Evolutionary conservation across 768 basidiomycete species (phyloP).

Genomic region (Guyanaporus albipodus): DNA sequence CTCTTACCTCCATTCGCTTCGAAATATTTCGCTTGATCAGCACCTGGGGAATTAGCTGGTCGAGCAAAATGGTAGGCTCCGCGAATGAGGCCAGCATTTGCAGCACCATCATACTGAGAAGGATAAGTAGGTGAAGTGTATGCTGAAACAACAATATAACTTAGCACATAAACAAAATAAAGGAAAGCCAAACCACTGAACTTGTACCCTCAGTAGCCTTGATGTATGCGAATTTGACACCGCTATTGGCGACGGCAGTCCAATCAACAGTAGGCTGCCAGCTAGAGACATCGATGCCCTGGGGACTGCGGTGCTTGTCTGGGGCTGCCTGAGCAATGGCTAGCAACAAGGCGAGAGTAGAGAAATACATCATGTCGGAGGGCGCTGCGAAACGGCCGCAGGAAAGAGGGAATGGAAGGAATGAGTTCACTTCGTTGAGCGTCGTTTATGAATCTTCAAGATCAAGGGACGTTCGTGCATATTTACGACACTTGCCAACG

Average conservation of each 20-base stretch:
- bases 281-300: slow-evolving; percentile 55
- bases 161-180: slow-evolving; percentile 34
- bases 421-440: neutral
- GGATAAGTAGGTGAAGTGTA: slow-evolving; percentile 31
- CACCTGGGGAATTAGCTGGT: slow-evolving; percentile 50
- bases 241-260: slow-evolving; percentile 47
- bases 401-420: neutral
- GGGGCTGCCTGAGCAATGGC: slow-evolving; percentile 11
- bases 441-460: slow-evolving; percentile 10
- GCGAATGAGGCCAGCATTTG: slow-evolving; percentile 51
- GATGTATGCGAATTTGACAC: slow-evolving; percentile 55
- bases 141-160: slow-evolving; percentile 3
- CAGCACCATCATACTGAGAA: slow-evolving; percentile 52
- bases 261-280: slow-evolving; percentile 50
- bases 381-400: neutral
- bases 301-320: slow-evolving; percentile 34
- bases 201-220: slow-evolving; percentile 65
- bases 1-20: slow-evolving; percentile 48
- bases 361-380: slow-evolving; percentile 19
- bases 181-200: slow-evolving; percentile 20
- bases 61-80: slow-evolving; percentile 62
- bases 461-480: too few relatives aligned
- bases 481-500: too few relatives aligned
- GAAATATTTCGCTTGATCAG: slow-evolving; percentile 57
- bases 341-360: slow-evolving; percentile 13